Conservation (phyloP, 208 protist genomes). For the Lotmaria passim region DNA sequence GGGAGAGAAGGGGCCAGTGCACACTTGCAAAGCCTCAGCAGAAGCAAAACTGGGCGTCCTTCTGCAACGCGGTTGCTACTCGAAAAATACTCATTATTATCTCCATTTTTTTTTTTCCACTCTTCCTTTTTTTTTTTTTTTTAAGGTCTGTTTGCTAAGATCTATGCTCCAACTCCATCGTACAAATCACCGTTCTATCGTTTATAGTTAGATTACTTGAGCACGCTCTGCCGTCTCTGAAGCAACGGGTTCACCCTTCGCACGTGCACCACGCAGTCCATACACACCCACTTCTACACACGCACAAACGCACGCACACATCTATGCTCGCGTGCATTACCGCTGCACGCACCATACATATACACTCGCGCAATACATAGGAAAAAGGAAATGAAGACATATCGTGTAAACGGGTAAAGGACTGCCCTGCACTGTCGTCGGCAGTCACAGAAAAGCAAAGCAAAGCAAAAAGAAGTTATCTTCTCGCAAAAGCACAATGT, state of each 20-base stretch:
- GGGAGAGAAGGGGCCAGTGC: too few species aligned
- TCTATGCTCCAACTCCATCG: conserved; percentile 23
- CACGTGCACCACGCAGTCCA: too few species aligned
- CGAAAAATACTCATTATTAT: neutral
- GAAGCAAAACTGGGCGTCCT: too few species aligned
- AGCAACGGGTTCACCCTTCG: conserved; percentile 4
- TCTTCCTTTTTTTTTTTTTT: conserved; percentile 6
- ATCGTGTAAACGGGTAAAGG: too few species aligned
- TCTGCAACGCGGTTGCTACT: neutral
- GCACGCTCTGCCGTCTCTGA: neutral
- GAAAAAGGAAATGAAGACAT: too few species aligned
- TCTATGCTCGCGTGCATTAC: conserved; percentile 8
- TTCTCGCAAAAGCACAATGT: neutral
- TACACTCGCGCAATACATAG: neutral
- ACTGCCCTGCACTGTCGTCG: too few species aligned
- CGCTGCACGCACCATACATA: neutral
- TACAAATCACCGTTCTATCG: conserved; percentile 27
- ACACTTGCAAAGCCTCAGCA: too few species aligned
- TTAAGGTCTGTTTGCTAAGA: neutral
- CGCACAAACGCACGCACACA: conserved; percentile 2
- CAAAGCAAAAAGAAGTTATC: neutral
- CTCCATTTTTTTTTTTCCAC: neutral
- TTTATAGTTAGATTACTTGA: conserved; percentile 4
- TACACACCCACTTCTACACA: conserved; percentile 1
- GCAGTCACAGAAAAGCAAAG: too few species aligned